Evolutionary conservation across 768 basidiomycete species (phyloP).

Genomic region (Austroboletus eburneus): DNA sequence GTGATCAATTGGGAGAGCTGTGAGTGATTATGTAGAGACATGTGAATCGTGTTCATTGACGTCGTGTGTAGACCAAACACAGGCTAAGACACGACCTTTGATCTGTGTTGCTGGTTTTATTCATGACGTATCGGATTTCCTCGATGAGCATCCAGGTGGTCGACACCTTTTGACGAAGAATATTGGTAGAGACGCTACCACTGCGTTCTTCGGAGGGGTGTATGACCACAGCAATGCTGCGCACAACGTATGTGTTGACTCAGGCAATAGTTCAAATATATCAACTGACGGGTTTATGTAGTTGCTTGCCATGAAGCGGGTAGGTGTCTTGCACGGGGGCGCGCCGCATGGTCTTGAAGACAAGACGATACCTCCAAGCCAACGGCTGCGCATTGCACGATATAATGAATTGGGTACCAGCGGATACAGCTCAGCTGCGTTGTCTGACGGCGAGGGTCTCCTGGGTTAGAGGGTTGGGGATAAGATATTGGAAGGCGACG

Average conservation of each 20-base stretch:
- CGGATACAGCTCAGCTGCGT: slow-evolving; percentile 52
- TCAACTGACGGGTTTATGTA: slow-evolving; percentile 7
- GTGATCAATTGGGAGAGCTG: slow-evolving; percentile 83
- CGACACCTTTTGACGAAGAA: slow-evolving; percentile 72
- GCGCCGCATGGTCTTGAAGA: slow-evolving; percentile 55
- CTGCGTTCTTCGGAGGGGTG: slow-evolving; percentile 87
- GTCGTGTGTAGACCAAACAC: slow-evolving; percentile 58
- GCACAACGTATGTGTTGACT: slow-evolving; percentile 57
- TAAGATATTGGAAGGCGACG: not conserved
- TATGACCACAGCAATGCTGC: slow-evolving; percentile 82
- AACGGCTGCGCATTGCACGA: slow-evolving; percentile 65
- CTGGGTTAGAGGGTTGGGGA: slow-evolving; percentile 26
- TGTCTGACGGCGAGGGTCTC: slow-evolving; percentile 56
- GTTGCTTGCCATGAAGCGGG: slow-evolving; percentile 48
- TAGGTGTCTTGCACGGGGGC: slow-evolving; percentile 51
- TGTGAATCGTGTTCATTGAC: slow-evolving; percentile 4
- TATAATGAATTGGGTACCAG: slow-evolving; percentile 50
- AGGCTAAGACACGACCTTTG: slow-evolving; percentile 71
- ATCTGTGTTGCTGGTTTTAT: slow-evolving; percentile 87
- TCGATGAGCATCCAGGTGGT: slow-evolving; percentile 88
- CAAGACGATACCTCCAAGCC: slow-evolving; percentile 65
- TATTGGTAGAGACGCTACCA: slow-evolving; percentile 86
- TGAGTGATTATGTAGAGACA: slow-evolving; percentile 30
- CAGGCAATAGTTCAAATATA: accelerated
- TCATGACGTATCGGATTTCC: slow-evolving; percentile 75